Evolutionary conservation across 169 alveolate genomes (phyloP).

Genomic region (Eimeria acervulina): DNA sequence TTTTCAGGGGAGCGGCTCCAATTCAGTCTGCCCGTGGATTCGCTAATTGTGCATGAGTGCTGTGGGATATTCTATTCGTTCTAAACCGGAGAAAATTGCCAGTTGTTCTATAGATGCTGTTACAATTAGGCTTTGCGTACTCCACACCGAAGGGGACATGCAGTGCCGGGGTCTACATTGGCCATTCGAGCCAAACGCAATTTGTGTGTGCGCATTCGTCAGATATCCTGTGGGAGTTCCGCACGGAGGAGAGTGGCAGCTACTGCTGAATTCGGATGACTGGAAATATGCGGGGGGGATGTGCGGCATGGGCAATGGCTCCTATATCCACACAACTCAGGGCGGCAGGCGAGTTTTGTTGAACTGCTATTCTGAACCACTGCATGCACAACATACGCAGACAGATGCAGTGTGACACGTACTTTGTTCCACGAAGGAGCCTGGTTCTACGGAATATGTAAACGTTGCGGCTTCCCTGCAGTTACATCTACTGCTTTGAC

Average conservation of each 20-base stretch:
- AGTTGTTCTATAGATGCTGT: too few species aligned
- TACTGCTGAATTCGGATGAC: conserved; percentile 88
- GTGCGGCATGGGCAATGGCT: conserved; percentile 87
- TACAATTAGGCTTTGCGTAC: not conserved
- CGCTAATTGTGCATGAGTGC: not conserved
- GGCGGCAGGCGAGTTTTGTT: conserved; percentile 85
- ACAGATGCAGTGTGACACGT: too few species aligned
- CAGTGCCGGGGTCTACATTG: not conserved
- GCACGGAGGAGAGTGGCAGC: conserved; percentile 88
- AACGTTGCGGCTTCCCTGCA: not conserved
- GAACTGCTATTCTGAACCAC: not conserved
- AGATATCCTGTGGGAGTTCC: conserved; percentile 89
- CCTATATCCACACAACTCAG: conserved; percentile 83
- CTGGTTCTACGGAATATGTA: not conserved
- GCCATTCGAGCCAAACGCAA: not conserved
- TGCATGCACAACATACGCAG: not conserved
- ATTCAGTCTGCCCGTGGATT: not conserved
- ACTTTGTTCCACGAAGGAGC: not conserved
- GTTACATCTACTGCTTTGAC: not conserved
- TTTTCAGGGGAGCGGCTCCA: too few species aligned
- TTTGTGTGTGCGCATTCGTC: not conserved
- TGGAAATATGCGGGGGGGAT: conserved; percentile 89
- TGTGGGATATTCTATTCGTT: not conserved
- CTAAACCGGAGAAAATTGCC: not conserved
- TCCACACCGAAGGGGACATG: not conserved